Percentiles rank a stretch among this genome's conserved stretches.
Conservation (phyloP, 345 rosid species). For the Angophora floribunda region DNA sequence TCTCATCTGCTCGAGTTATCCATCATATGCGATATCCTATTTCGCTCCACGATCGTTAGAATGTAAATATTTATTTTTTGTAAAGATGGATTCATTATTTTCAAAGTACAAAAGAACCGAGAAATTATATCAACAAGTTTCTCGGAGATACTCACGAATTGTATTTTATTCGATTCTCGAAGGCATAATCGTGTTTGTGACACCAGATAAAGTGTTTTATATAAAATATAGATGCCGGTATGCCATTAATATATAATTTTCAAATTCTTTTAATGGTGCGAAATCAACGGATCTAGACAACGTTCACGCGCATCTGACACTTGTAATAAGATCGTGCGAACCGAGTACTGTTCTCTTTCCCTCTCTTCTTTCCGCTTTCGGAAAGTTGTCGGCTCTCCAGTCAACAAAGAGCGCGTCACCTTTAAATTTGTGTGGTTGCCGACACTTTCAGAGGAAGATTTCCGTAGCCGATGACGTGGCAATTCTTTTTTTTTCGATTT, state of each 20-base stretch:
- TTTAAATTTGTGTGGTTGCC: not conserved
- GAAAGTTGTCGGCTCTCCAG: not conserved
- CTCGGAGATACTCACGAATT: too few relatives aligned
- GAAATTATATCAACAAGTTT: accelerated
- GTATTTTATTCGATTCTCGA: too few relatives aligned
- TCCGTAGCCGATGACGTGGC: not conserved
- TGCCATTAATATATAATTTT: not conserved
- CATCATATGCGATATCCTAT: too few relatives aligned
- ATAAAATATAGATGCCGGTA: accelerated
- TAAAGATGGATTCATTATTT: not conserved
- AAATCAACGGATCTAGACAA: not conserved
- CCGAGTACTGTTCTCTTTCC: not conserved
- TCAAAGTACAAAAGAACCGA: accelerated
- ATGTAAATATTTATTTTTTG: too few relatives aligned
- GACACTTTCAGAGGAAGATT: not conserved
- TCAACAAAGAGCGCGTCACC: not conserved
- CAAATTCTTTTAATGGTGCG: not conserved
- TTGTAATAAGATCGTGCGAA: accelerated
- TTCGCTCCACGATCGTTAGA: too few relatives aligned
- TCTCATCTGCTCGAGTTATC: too few relatives aligned
- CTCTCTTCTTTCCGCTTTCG: not conserved
- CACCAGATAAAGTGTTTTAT: not conserved
- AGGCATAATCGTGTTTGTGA: accelerated
- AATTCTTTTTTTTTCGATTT: not conserved
- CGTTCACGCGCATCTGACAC: accelerated